Evolutionary conservation across 2,329 filamentous ascomycete species (phyloP).

Genomic region (Penicillium sumatraense): DNA sequence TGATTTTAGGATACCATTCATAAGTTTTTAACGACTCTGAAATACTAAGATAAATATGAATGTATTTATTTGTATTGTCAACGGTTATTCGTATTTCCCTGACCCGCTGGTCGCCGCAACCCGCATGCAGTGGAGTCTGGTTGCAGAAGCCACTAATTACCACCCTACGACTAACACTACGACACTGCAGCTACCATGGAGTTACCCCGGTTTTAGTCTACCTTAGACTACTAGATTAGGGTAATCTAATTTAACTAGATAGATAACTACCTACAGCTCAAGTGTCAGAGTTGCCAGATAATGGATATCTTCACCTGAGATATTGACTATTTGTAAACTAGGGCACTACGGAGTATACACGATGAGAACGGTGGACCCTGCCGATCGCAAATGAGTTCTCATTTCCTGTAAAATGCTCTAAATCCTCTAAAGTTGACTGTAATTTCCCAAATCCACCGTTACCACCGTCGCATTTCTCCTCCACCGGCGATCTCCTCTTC

Average conservation of each 20-base stretch:
- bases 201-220: neutral
- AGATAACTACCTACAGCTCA: too few species aligned
- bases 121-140: conserved; percentile 14
- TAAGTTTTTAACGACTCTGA: too few species aligned
- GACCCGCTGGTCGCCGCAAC: neutral
- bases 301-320: too few species aligned
- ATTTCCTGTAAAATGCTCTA: neutral
- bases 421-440: neutral
- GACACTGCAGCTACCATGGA: too few species aligned
- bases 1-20: too few species aligned
- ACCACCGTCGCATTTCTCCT: conserved; percentile 20
- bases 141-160: neutral
- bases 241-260: neutral
- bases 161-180: neutral
- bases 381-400: conserved; percentile 4
- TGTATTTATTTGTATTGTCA: too few species aligned
- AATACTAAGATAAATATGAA: neutral
- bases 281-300: too few species aligned
- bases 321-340: too few species aligned
- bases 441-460: conserved; percentile 7
- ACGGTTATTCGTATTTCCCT: neutral
- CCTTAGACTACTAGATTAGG: too few species aligned
- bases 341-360: too few species aligned
- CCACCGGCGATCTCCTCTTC: conserved; percentile 9
- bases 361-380: conserved; percentile 11